Evolutionary conservation across 2,329 filamentous ascomycete genomes (phyloP).

Genomic region (Sporothrix phasma): DNA sequence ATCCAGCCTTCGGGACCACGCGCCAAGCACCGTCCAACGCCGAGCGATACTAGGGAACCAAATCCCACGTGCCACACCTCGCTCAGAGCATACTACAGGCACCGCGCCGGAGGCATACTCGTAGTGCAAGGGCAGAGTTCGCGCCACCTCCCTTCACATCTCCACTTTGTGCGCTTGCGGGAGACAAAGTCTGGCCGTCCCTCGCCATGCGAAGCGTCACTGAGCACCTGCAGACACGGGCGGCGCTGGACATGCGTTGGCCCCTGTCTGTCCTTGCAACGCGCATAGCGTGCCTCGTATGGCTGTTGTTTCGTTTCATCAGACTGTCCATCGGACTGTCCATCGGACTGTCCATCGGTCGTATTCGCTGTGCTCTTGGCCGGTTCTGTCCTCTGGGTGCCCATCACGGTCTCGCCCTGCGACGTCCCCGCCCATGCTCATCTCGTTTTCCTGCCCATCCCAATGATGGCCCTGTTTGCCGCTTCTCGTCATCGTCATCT

Average conservation of each 20-base stretch:
- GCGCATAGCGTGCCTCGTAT: neutral
- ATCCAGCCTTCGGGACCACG: neutral
- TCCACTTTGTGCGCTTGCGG: neutral
- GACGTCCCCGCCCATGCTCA: neutral
- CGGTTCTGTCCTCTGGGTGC: neutral
- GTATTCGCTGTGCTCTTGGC: neutral
- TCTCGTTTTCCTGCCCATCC: neutral
- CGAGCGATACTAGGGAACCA: neutral
- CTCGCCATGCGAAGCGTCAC: neutral
- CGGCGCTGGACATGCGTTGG: neutral
- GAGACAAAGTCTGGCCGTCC: too few relatives aligned
- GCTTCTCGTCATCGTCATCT: neutral
- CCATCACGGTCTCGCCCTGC: neutral
- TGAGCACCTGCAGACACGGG: too few relatives aligned
- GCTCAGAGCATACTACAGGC: neutral
- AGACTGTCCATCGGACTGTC: neutral
- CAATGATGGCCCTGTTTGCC: neutral
- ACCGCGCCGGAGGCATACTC: neutral
- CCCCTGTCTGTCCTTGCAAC: neutral
- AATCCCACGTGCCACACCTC: conserved; percentile 12
- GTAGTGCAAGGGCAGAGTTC: neutral
- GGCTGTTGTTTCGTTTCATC: neutral
- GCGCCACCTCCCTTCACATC: neutral
- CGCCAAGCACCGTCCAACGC: neutral
- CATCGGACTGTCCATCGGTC: too few relatives aligned